A percentile compares a stretch with the other conserved stretches of the same genome.
Conservation (phyloP, 1,284 basidiomycete species). For the Microbotryum lychnidis-dioicae region DNA sequence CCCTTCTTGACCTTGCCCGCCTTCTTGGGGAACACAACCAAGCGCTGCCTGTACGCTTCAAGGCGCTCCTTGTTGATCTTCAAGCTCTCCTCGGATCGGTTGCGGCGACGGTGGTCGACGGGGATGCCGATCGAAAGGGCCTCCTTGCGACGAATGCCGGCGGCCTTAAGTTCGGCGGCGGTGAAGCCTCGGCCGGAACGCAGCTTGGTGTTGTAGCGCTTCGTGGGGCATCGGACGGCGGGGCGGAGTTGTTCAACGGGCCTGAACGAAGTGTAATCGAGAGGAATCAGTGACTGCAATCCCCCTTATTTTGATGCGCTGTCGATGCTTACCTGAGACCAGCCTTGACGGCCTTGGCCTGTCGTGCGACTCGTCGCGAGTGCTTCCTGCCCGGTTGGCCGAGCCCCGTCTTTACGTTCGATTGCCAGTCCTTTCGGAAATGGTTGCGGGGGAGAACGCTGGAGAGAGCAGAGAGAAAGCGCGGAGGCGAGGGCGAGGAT, state of each 20-base stretch:
- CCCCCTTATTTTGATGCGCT: too few species aligned
- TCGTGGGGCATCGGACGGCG: slow-evolving; percentile 90
- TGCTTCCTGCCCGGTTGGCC: slow-evolving; percentile 98
- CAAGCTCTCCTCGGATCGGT: slow-evolving; percentile 92
- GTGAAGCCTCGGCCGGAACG: slow-evolving; percentile 98
- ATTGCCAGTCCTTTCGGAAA: slow-evolving; percentile 93
- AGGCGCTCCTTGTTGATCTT: slow-evolving; percentile 90
- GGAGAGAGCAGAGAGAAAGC: slow-evolving; percentile 15
- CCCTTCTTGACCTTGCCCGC: slow-evolving; percentile 91
- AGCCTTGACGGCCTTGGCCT: slow-evolving; percentile 80
- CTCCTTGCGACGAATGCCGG: slow-evolving; percentile 89
- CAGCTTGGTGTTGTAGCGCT: slow-evolving; percentile 98
- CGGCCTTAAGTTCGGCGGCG: slow-evolving; percentile 88
- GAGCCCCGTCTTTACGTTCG: slow-evolving; percentile 84
- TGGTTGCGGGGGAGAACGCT: slow-evolving; percentile 82
- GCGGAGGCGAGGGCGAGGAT: not conserved
- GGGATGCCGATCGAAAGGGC: slow-evolving; percentile 88
- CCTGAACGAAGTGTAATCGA: slow-evolving; percentile 36
- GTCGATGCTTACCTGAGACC: slow-evolving; percentile 54
- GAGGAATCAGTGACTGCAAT: too few species aligned
- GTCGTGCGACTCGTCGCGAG: slow-evolving; percentile 85
- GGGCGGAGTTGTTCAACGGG: slow-evolving; percentile 89
- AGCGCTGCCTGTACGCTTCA: slow-evolving; percentile 76
- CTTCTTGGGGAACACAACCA: slow-evolving; percentile 81
- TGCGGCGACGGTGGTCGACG: slow-evolving; percentile 95